Conservation (phyloP, 208 protist species). For the Trypanosoma congolense region DNA sequence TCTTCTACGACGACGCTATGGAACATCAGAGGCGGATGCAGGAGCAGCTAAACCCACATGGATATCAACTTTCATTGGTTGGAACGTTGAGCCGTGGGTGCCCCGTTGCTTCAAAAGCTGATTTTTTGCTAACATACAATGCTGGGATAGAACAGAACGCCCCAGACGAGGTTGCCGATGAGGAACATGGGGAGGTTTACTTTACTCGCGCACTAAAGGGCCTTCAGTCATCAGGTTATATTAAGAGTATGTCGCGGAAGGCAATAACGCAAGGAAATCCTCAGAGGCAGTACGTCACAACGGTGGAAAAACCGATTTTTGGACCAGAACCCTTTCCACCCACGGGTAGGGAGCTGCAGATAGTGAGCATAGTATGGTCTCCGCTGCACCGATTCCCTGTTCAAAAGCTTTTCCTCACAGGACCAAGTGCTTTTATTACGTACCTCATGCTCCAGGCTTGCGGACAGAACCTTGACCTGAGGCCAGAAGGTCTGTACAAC, state of each 20-base stretch:
- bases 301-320: not conserved
- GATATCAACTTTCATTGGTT: constrained; percentile 35
- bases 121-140: constrained; percentile 29
- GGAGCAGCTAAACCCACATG: constrained; percentile 33
- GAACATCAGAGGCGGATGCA: constrained; percentile 32
- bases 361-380: constrained; percentile 31
- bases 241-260: constrained; percentile 20
- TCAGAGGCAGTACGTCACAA: constrained; percentile 5
- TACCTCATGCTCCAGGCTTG: constrained; percentile 51
- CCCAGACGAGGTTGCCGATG: constrained; percentile 1
- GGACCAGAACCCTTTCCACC: constrained; percentile 3
- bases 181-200: constrained; percentile 15
- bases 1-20: constrained; percentile 56
- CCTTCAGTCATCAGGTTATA: constrained; percentile 36
- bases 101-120: constrained; percentile 27
- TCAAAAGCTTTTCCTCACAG: constrained; percentile 54
- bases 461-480: constrained; percentile 38
- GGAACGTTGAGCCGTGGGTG: constrained; percentile 44
- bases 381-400: constrained; percentile 29
- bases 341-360: not conserved
- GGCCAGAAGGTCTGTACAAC: constrained; percentile 45
- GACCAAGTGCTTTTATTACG: constrained; percentile 47
- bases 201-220: constrained; percentile 37
- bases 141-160: not conserved
- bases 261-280: not conserved